A percentile compares a stretch with the other conserved stretches of the same genome.
Evolutionary conservation across 2,329 filamentous ascomycete genomes (phyloP).

Genomic region (Zymoseptoria tritici): DNA sequence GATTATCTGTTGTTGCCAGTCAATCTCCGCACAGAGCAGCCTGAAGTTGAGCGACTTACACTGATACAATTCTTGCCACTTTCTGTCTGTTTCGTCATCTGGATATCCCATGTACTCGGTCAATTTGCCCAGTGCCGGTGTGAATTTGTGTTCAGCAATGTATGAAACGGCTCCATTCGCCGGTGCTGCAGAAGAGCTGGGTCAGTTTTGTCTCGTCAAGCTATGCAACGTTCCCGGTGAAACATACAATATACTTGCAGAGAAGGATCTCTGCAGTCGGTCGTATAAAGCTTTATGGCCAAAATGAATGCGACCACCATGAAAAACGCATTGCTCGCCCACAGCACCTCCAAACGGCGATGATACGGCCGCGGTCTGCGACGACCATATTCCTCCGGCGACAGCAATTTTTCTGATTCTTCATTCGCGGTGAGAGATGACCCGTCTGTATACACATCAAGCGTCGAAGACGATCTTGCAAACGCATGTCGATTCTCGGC

Average conservation of each 20-base stretch:
- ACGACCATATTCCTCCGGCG: background rate
- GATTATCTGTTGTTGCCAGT: background rate
- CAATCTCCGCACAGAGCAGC: background rate
- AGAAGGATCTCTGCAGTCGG: background rate
- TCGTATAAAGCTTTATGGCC: background rate
- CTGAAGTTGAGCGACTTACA: background rate
- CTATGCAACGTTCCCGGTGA: background rate
- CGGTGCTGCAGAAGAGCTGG: background rate
- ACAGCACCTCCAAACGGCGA: background rate
- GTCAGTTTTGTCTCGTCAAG: background rate
- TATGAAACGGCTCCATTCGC: background rate
- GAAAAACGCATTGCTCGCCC: background rate
- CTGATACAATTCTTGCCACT: background rate
- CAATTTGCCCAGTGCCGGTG: background rate
- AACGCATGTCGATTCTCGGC: background rate
- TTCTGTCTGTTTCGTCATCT: background rate
- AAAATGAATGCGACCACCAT: background rate
- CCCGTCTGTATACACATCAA: background rate
- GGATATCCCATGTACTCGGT: constrained; percentile 1
- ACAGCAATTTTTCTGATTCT: background rate
- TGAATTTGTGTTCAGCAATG: background rate
- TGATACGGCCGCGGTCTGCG: background rate
- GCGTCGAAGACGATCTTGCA: background rate
- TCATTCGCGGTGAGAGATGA: background rate
- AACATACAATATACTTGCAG: background rate